Evolutionary conservation across 306 rosid genomes (phyloP).

Genomic region (Leucaena leucocephala): DNA sequence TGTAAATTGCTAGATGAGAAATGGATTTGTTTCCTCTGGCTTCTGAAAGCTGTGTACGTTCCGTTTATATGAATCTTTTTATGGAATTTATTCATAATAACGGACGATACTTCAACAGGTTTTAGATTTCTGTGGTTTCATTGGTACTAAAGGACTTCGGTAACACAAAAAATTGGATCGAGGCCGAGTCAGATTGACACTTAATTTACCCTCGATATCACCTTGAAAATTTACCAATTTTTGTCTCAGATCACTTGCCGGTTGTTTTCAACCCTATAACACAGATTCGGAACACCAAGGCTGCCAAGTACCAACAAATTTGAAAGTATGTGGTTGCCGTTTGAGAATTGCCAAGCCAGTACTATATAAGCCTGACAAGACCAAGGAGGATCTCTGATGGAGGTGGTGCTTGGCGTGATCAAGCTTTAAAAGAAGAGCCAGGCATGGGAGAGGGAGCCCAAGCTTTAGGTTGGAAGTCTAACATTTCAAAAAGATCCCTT

Average conservation of each 20-base stretch:
- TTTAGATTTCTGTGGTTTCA: not conserved
- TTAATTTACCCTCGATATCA: not conserved
- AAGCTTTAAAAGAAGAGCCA: too few relatives aligned
- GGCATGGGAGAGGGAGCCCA: too few relatives aligned
- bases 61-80: not conserved
- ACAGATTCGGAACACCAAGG: not conserved
- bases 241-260: not conserved
- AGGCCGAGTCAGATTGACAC: not conserved
- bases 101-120: not conserved
- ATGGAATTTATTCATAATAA: not conserved
- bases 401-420: too few relatives aligned
- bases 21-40: slow-evolving; percentile 28
- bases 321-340: too few relatives aligned
- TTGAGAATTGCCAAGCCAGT: too few relatives aligned
- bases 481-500: too few relatives aligned
- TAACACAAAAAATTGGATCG: not conserved
- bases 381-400: too few relatives aligned
- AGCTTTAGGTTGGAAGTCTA: too few relatives aligned
- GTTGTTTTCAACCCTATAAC: not conserved
- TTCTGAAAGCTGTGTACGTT: not conserved
- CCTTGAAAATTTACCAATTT: not conserved
- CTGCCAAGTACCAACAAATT: not conserved
- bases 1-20: slow-evolving; percentile 52
- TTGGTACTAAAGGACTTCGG: not conserved
- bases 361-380: too few relatives aligned